Percentiles rank a stretch among this genome's conserved stretches.
Conservation (phyloP, 768 basidiomycete genomes). For the Leucosporidium scottii region DNA sequence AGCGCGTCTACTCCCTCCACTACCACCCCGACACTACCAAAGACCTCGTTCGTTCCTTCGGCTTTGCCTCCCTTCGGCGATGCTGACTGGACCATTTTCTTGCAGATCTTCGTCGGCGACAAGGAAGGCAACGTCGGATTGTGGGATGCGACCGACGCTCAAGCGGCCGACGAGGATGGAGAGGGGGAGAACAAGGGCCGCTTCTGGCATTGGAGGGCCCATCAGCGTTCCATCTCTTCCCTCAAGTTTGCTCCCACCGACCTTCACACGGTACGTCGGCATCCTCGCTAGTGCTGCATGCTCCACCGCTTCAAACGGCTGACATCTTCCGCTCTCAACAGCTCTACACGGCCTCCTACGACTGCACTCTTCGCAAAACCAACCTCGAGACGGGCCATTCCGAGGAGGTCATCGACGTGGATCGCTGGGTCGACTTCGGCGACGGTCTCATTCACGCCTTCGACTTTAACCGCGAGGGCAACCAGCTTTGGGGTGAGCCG, state of each 20-base stretch:
- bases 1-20: slow-evolving; percentile 1
- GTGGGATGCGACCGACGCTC: slow-evolving; percentile 40
- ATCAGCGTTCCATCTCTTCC: slow-evolving; percentile 40
- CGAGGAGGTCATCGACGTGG: slow-evolving; percentile 41
- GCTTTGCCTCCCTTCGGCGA: too few relatives aligned
- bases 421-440: slow-evolving; percentile 35
- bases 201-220: slow-evolving; percentile 40
- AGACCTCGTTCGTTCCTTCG: neutral
- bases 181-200: slow-evolving; percentile 19
- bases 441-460: slow-evolving; percentile 45
- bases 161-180: slow-evolving; percentile 33
- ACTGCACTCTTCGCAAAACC: slow-evolving; percentile 43
- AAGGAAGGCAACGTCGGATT: slow-evolving; percentile 33
- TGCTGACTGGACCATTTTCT: too few relatives aligned
- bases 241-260: slow-evolving; percentile 43
- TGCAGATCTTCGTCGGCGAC: slow-evolving; percentile 28
- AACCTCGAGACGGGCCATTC: slow-evolving; percentile 41
- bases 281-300: neutral
- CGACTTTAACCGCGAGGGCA: slow-evolving; percentile 41
- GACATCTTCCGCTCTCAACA: slow-evolving; percentile 8
- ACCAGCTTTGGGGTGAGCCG: slow-evolving; percentile 38
- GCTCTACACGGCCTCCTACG: slow-evolving; percentile 45
- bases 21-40: neutral
- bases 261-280: slow-evolving; percentile 40
- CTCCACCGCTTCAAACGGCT: neutral